Percentiles rank a stretch among this genome's conserved stretches.
phyloP scores from a whole-genome alignment of 2,329 filamentous ascomycete species.

The Ambrosiella beaveri region DNA sequence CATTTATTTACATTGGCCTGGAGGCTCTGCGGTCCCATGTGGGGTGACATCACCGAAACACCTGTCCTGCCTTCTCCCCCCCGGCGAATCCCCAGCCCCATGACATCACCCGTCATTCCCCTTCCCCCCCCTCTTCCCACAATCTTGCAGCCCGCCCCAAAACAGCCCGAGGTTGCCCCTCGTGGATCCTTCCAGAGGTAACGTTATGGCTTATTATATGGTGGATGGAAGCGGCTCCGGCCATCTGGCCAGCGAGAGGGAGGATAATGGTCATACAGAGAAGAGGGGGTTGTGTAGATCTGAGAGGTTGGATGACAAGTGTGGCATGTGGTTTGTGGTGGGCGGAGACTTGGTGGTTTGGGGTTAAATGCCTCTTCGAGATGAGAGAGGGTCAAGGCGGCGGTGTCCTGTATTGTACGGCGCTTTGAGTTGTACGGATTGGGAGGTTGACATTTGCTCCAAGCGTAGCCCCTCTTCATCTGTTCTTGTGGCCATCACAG shows the following conservation, averaged over 20 bases:
- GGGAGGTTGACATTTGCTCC: not conserved
- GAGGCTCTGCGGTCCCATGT: not conserved
- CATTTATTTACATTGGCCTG: no score
- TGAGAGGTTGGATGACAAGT: no score
- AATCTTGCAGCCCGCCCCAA: not conserved
- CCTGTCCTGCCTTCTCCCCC: not conserved
- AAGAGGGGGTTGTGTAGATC: not conserved
- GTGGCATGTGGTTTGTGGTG: not conserved
- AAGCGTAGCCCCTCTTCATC: not conserved
- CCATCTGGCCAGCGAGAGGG: not conserved
- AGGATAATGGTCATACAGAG: not conserved
- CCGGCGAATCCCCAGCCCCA: not conserved
- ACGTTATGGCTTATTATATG: not conserved
- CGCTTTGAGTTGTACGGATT: not conserved
- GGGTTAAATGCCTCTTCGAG: not conserved
- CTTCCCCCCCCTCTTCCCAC: not conserved
- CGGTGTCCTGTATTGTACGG: not conserved
- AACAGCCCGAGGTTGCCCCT: not conserved
- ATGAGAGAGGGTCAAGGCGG: not conserved
- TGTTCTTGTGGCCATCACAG: not conserved
- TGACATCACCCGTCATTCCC: not conserved
- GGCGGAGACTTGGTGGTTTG: not conserved
- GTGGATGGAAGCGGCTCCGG: no score
- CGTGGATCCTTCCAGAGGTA: not conserved
- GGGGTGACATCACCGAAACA: not conserved